phyloP scores from a whole-genome alignment of 2,329 filamentous ascomycete genomes.

The Tolypocladium nubicola region DNA sequence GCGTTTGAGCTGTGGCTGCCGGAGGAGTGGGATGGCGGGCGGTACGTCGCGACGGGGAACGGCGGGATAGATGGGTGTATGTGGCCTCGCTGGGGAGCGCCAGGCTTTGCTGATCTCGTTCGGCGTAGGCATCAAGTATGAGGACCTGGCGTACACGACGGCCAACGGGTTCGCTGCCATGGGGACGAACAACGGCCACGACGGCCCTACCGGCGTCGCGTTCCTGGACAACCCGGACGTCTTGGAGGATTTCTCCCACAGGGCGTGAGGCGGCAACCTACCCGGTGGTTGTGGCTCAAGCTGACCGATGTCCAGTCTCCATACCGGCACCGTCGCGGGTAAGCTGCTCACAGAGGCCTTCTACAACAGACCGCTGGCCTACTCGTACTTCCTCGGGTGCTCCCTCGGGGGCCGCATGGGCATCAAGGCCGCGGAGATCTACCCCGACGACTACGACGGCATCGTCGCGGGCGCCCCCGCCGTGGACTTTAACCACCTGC shows the following conservation, averaged over 20 bases:
- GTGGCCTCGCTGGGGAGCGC: background rate
- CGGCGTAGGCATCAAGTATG: conserved; percentile 28
- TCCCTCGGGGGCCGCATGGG: conserved; percentile 50
- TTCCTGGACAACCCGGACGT: conserved; percentile 25
- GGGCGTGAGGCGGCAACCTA: conserved; percentile 8
- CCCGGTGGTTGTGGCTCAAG: background rate
- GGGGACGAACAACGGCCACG: conserved; percentile 40
- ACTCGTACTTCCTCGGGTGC: conserved; percentile 47
- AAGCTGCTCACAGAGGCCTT: conserved; percentile 36
- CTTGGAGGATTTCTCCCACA: conserved; percentile 23
- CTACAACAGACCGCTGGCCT: conserved; percentile 28
- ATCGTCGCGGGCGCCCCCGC: conserved; percentile 40
- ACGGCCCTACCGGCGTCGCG: conserved; percentile 24
- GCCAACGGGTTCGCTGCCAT: conserved; percentile 33
- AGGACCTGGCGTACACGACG: conserved; percentile 33
- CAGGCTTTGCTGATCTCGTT: background rate
- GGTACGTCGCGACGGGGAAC: conserved; percentile 37
- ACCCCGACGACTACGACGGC: conserved; percentile 47
- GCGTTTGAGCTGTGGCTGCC: conserved; percentile 39
- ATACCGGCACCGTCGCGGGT: conserved; percentile 36
- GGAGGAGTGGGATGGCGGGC: conserved; percentile 24
- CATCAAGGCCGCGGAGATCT: conserved; percentile 39
- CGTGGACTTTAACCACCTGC: conserved; percentile 21
- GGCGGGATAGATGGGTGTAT: conserved; percentile 33
- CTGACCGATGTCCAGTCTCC: conserved; percentile 13